Evolutionary conservation across 2,329 filamentous ascomycete genomes (phyloP).

Genomic region (Akanthomyces dipterigenus): DNA sequence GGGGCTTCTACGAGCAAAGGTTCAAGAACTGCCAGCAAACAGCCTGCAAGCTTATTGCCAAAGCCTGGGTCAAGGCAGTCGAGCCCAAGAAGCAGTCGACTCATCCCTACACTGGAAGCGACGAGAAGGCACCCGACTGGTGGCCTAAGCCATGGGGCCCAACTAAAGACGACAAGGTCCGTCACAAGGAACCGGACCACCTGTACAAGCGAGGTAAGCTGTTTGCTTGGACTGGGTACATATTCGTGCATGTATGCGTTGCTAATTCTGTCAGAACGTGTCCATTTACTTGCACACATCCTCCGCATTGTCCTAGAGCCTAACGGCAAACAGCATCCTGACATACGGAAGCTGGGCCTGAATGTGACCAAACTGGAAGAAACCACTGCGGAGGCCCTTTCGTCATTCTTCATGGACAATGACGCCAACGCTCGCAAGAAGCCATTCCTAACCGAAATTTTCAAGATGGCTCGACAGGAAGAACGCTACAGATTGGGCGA

Average conservation of each 20-base stretch:
- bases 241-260: neutral
- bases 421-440: constrained; percentile 50
- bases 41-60: constrained; percentile 65
- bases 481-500: constrained; percentile 50
- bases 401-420: constrained; percentile 51
- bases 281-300: constrained; percentile 53
- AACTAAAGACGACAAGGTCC: constrained; percentile 46
- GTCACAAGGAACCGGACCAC: constrained; percentile 69
- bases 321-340: constrained; percentile 39
- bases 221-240: neutral
- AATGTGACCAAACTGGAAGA: constrained; percentile 51
- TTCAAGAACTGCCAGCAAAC: constrained; percentile 64
- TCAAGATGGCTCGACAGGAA: constrained; percentile 51
- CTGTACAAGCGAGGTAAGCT: constrained; percentile 58
- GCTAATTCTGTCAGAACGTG: constrained; percentile 41
- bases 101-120: constrained; percentile 63
- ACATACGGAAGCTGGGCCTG: constrained; percentile 47
- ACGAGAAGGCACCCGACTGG: constrained; percentile 58
- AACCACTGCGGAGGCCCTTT: constrained; percentile 50
- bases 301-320: constrained; percentile 50
- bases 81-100: constrained; percentile 73
- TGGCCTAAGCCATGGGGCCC: constrained; percentile 54
- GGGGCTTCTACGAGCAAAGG: constrained; percentile 52
- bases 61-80: constrained; percentile 68
- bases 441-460: constrained; percentile 52